Percentiles rank a stretch among this genome's conserved stretches.
Evolutionary conservation across 2,329 filamentous ascomycete genomes (phyloP).

Genomic region (Paecilomyces niveus): DNA sequence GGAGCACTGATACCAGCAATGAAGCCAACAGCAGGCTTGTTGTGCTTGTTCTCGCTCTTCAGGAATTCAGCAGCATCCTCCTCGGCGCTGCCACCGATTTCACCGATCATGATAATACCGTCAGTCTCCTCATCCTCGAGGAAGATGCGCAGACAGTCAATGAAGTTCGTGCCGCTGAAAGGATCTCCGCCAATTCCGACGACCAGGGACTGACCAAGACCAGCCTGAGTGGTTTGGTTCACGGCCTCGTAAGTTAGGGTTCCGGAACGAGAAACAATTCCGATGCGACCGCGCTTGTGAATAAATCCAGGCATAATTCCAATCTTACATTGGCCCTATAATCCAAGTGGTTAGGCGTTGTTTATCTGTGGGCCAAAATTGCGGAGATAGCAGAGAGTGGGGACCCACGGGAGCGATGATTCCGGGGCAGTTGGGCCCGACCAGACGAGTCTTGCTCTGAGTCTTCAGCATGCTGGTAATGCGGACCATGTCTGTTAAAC

Average conservation of each 20-base stretch:
- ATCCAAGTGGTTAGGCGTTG: background rate
- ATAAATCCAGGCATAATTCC: slow-evolving; percentile 99
- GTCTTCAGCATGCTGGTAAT: slow-evolving; percentile 98
- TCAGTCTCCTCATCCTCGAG: slow-evolving; percentile 92
- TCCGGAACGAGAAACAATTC: slow-evolving; percentile 95
- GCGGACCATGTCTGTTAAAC: slow-evolving; percentile 80
- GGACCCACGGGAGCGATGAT: slow-evolving; percentile 70
- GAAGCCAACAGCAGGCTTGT: slow-evolving; percentile 97
- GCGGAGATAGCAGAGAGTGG: slow-evolving; percentile 3
- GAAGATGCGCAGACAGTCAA: slow-evolving; percentile 98
- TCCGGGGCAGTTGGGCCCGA: slow-evolving; percentile 96
- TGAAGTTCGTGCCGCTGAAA: slow-evolving; percentile 99
- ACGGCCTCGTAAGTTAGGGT: slow-evolving; percentile 99
- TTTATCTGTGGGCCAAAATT: background rate
- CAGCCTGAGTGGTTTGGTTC: slow-evolving; percentile 97
- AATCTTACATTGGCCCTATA: slow-evolving; percentile 93
- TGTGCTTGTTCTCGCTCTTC: slow-evolving; percentile 80
- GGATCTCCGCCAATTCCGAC: slow-evolving; percentile 98
- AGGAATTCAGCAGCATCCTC: slow-evolving; percentile 97
- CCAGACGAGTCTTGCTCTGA: slow-evolving; percentile 91
- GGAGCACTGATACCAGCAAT: slow-evolving; percentile 98
- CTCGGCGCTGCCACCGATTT: slow-evolving; percentile 95
- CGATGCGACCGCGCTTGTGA: slow-evolving; percentile 98
- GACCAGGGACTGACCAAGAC: slow-evolving; percentile 94
- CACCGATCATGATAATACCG: slow-evolving; percentile 99